Evolutionary conservation across 2,329 filamentous ascomycete species (phyloP).

Genomic region (Penicillium olsonii): DNA sequence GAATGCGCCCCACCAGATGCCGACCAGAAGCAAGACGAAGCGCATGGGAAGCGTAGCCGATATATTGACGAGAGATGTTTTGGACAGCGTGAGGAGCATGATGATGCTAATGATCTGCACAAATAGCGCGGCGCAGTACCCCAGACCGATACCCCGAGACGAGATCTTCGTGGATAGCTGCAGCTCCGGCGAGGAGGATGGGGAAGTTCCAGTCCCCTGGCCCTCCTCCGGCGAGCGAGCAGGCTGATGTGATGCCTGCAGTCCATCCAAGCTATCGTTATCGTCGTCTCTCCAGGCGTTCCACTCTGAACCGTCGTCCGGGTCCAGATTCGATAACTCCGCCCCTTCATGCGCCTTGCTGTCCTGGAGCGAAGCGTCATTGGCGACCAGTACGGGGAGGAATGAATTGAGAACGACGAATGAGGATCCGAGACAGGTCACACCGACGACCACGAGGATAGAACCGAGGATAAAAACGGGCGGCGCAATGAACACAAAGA

Average conservation of each 20-base stretch:
- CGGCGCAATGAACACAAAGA: constrained; percentile 77
- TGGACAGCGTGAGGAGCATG: constrained; percentile 60
- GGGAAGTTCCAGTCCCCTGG: constrained; percentile 3
- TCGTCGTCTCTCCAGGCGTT: constrained; percentile 17
- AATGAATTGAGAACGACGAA: constrained; percentile 94
- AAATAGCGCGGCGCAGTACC: constrained; percentile 80
- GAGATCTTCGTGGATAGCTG: constrained; percentile 84
- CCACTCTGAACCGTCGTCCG: constrained; percentile 16
- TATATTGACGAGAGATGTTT: constrained; percentile 50
- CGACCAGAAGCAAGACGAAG: constrained; percentile 78
- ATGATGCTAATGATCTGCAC: constrained; percentile 78
- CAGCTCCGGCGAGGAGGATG: constrained; percentile 62
- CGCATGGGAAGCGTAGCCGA: constrained; percentile 78
- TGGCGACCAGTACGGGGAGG: constrained; percentile 78
- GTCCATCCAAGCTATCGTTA: constrained; percentile 24
- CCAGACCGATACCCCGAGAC: constrained; percentile 83
- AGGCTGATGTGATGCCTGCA: neutral
- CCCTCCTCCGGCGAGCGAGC: constrained; percentile 7
- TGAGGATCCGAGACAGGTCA: constrained; percentile 85
- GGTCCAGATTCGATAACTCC: constrained; percentile 27
- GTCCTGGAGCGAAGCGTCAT: constrained; percentile 63
- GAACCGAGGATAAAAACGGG: constrained; percentile 75
- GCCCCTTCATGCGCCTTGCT: constrained; percentile 20
- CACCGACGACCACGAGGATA: constrained; percentile 78
- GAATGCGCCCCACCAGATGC: constrained; percentile 85